A percentile compares a stretch with the other conserved stretches of the same genome.
Conservation (phyloP, 495 filamentous ascomycete species). For the Aspergillus bertholletiae region DNA sequence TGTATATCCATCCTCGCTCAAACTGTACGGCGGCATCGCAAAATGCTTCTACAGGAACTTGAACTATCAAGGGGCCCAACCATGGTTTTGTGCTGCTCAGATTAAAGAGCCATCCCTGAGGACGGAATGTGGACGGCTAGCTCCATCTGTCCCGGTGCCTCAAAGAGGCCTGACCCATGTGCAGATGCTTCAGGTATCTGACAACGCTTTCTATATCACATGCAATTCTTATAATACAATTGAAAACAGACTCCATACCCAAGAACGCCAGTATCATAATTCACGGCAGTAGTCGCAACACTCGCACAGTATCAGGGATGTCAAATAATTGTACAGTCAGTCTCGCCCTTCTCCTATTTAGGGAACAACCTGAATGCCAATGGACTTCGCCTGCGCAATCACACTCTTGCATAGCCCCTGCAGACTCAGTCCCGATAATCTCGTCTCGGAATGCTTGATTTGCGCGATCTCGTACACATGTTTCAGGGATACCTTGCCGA, state of each 20-base stretch:
- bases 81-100: too few relatives aligned
- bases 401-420: conserved; percentile 82
- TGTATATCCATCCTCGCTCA: too few relatives aligned
- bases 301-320: conserved; percentile 5
- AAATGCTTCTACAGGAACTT: too few relatives aligned
- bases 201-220: conserved; percentile 21
- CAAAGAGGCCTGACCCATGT: not conserved
- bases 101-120: too few relatives aligned
- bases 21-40: too few relatives aligned
- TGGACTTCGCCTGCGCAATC: conserved; percentile 82
- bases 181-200: conserved; percentile 11
- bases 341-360: conserved; percentile 33
- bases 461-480: conserved; percentile 97
- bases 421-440: conserved; percentile 74
- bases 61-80: too few relatives aligned
- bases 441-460: conserved; percentile 84
- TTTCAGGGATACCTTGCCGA: conserved; percentile 85
- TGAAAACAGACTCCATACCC: conserved; percentile 16
- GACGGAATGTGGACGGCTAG: not conserved
- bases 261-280: conserved; percentile 23
- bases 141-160: not conserved
- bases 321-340: conserved; percentile 11
- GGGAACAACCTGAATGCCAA: conserved; percentile 77
- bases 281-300: conserved; percentile 7
- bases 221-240: conserved; percentile 25